Base-by-base conservation (phyloP, 306 rosid genomes). In the Cajanus cajan region DNA sequence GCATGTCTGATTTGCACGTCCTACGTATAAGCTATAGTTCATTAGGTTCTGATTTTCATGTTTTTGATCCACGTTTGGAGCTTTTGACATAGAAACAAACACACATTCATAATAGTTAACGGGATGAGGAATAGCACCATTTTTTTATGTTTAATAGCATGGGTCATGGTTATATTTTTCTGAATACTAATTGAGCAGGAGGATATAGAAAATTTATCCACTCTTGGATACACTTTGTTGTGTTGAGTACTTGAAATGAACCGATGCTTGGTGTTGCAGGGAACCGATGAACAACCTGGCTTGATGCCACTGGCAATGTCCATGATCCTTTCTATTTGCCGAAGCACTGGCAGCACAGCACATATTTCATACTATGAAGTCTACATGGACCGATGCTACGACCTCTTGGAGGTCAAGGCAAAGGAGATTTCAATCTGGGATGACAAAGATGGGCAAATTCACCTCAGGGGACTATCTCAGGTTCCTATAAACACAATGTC, bases 331-430 rank as follows among this genome's bases (percentile, higher is more conserved):
- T 84, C 93, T 11, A 71, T 84, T 78, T 91, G 97, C 80, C 77
- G 84, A 57, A 81, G 63, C 73, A 90, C 86, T 4, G 87, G 90
- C 45, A 82, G 85, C 82, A 82, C 83, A 31, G 93, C 90, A 21
- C 85, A 90, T 45, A 89, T 95, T 24, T 95, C 99, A 13, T 95
- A 93, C 85, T 95, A 90, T 45, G 96, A 95, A 80, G 98, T 93
- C 65, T 95, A 95, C 48, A 82, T 93, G 94, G 97, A 95, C 85
- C 86, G 90, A 64, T 95, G 99, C 69, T 91, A 90, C 21, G 98
- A 93, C 68, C 99, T 95, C 78, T 83, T 95, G 83, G 96, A 93
- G 71, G 83, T 89, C 72, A 91, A 92, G 69, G 82, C 87, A 43
- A 86, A 89, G 58, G 99, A 95, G 84, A 88, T 95, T 80, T 76